A percentile compares a stretch with the other conserved stretches of the same genome.
Conservation (phyloP, 2,329 filamentous ascomycete genomes). For the Stenocarpella maydis region DNA sequence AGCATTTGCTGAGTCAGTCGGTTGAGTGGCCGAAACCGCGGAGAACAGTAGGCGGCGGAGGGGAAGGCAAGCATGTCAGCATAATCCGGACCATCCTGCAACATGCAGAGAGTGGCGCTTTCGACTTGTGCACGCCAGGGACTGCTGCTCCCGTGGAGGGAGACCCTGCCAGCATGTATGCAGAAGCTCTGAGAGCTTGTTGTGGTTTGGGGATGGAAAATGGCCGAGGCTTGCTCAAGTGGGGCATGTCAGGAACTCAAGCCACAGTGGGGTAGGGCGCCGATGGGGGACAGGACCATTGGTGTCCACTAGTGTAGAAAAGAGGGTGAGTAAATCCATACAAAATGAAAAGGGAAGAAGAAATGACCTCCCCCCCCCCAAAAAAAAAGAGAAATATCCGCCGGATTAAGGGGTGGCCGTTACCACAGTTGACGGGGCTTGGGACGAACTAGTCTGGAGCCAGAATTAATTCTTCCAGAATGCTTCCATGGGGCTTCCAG, state of each 20-base stretch:
- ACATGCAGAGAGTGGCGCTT: not conserved
- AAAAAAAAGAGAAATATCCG: not conserved
- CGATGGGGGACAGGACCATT: not conserved
- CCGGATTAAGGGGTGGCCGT: conserved; percentile 15
- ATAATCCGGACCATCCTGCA: not conserved
- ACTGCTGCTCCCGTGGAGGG: not conserved
- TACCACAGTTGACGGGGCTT: not conserved
- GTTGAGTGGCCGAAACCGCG: conserved; percentile 14
- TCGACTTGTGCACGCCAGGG: not conserved
- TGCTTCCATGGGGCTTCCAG: conserved; percentile 20
- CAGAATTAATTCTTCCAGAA: conserved; percentile 9
- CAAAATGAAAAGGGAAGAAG: not conserved
- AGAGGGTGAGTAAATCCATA: not conserved
- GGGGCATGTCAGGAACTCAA: conserved; percentile 16
- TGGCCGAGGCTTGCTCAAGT: conserved; percentile 28
- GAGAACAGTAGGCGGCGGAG: not conserved
- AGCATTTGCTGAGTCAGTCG: conserved; percentile 18
- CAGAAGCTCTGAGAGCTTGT: conserved; percentile 21
- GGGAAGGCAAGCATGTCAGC: not conserved
- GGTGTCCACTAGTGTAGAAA: not conserved
- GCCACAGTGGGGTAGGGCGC: conserved; percentile 13
- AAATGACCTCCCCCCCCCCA: no score
- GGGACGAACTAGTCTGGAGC: not conserved
- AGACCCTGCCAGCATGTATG: not conserved
- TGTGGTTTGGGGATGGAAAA: not conserved